These are phyloP conservation scores for Annulohypoxylon nitens DNA, from an alignment of 495 filamentous ascomycete species.

Conservation along the genomic window DNA sequence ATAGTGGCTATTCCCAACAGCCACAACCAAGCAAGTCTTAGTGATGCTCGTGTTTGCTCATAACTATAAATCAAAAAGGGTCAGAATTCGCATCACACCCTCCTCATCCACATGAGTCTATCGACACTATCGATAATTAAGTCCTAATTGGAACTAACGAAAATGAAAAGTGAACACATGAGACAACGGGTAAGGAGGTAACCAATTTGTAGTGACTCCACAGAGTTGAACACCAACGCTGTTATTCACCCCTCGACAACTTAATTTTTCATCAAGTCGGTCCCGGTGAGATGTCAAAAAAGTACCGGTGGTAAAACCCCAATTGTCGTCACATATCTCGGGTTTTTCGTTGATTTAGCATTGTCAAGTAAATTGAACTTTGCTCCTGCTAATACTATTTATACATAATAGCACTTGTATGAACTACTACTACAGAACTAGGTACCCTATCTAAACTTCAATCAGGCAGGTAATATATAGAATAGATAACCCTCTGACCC, in stretches of 20 bases:
- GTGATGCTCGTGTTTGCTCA: not conserved
- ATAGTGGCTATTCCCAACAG: not conserved
- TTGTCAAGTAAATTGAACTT: not conserved
- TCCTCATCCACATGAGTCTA: not conserved
- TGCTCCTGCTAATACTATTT: not conserved
- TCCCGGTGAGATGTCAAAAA: not conserved
- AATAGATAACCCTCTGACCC: not conserved
- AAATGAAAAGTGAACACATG: not conserved
- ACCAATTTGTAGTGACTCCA: not conserved
- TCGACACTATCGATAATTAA: not conserved
- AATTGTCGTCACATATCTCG: not conserved
- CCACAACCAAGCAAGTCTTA: not conserved
- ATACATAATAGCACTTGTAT: not conserved
- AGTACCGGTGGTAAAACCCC: not conserved
- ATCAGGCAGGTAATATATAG: not conserved
- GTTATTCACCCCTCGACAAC: conserved; percentile 5
- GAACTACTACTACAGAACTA: not conserved
- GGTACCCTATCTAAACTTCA: not conserved
- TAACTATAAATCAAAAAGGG: not conserved
- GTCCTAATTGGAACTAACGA: not conserved
- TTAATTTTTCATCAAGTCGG: not conserved
- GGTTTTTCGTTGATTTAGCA: conserved; percentile 1
- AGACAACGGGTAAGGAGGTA: not conserved
- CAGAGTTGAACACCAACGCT: not conserved
- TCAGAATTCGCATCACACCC: not conserved